Conservation (phyloP, 75 land plant species). For the Chamaecyparis obtusa region DNA sequence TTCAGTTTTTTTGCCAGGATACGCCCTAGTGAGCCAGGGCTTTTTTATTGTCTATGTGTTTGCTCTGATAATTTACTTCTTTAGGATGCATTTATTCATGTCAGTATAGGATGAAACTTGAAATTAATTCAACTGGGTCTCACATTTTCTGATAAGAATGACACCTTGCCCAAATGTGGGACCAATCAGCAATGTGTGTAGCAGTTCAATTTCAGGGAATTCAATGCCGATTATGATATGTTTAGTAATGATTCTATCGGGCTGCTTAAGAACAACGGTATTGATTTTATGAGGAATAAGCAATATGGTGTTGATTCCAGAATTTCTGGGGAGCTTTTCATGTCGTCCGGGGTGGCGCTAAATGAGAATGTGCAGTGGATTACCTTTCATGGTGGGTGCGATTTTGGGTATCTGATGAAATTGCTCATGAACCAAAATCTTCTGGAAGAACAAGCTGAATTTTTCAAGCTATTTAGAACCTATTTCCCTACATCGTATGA, state of each 20-base stretch:
- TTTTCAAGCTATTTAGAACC: constrained; percentile 38
- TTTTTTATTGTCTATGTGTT: no score
- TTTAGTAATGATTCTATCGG: constrained; percentile 54
- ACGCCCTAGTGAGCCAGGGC: no score
- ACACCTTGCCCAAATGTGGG: constrained; percentile 50
- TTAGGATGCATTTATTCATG: no score
- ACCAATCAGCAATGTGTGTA: constrained; percentile 44
- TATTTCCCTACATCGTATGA: constrained; percentile 59
- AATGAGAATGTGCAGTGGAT: constrained; percentile 58
- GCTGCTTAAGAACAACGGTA: constrained; percentile 49
- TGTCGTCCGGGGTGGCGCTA: constrained; percentile 63
- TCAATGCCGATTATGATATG: constrained; percentile 35
- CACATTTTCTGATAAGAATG: constrained; percentile 56
- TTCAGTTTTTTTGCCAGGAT: no score
- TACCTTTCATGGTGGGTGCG: constrained; percentile 61
- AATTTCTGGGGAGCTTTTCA: constrained; percentile 50
- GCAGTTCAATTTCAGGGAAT: constrained; percentile 75
- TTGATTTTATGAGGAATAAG: constrained; percentile 48
- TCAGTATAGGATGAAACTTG: no score
- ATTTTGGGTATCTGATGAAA: constrained; percentile 61
- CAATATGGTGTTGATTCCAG: constrained; percentile 40
- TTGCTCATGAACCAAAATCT: constrained; percentile 47
- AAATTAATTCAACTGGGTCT: constrained; percentile 67
- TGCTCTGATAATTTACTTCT: no score
- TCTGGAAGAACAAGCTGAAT: constrained; percentile 34